A percentile compares a stretch with the other conserved stretches of the same genome.
phyloP scores from a whole-genome alignment of 306 rosid genomes.

The Boehmeria nivea region DNA sequence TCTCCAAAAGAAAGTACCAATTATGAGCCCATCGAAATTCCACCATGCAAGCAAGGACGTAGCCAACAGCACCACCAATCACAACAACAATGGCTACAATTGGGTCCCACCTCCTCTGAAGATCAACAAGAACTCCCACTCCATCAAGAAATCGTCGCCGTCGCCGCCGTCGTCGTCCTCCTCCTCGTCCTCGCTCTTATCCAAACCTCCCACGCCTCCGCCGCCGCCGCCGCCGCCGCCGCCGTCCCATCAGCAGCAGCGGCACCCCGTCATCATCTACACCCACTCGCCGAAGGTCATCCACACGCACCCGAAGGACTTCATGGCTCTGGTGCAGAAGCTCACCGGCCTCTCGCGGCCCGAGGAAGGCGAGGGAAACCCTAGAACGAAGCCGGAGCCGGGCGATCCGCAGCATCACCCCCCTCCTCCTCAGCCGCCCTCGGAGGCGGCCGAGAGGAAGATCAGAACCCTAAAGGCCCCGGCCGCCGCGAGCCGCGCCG shows the following conservation, averaged over 20 bases:
- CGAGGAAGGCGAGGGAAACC: no score
- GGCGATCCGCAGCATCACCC: neutral
- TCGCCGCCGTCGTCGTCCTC: constrained; percentile 5
- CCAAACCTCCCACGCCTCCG: neutral
- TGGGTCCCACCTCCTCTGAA: constrained; percentile 60
- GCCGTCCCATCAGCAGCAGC: constrained; percentile 18
- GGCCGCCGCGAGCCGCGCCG: neutral
- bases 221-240: neutral
- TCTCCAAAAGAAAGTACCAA: no score
- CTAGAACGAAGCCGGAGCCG: no score
- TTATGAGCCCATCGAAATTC: constrained; percentile 34
- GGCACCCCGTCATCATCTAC: constrained; percentile 67
- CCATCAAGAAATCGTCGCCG: constrained; percentile 31
- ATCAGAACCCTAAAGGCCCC: no score
- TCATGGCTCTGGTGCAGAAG: constrained; percentile 84
- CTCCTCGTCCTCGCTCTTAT: neutral
- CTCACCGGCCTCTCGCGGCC: constrained; percentile 55
- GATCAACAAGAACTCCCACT: constrained; percentile 42
- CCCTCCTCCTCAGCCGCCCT: neutral
- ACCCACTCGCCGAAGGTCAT: constrained; percentile 72
- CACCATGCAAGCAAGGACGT: constrained; percentile 19
- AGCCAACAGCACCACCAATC: no score
- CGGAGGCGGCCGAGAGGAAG: neutral
- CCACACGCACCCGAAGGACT: constrained; percentile 57
- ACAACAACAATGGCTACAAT: constrained; percentile 37